Conservation (phyloP, 495 filamentous ascomycete genomes). For the Umbilicaria muhlenbergii region DNA sequence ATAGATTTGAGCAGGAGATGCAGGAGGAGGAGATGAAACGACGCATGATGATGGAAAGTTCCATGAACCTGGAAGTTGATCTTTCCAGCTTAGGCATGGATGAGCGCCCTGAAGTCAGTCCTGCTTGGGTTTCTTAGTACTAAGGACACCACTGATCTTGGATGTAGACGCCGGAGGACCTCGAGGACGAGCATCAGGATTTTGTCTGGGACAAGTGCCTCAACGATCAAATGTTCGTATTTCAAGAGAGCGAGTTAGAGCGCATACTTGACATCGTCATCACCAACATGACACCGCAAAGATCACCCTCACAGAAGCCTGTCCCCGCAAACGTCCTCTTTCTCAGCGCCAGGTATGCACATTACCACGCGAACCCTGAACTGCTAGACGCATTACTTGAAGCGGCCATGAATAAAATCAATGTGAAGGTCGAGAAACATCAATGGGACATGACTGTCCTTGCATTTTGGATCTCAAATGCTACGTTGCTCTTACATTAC, state of each 20-base stretch:
- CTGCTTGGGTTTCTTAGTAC: background rate
- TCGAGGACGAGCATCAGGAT: slow-evolving; percentile 80
- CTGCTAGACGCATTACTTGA: slow-evolving; percentile 65
- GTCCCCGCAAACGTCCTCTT: slow-evolving; percentile 96
- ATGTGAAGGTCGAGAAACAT: slow-evolving; percentile 79
- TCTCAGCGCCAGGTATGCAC: slow-evolving; percentile 85
- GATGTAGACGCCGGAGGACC: slow-evolving; percentile 44
- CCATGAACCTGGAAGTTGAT: slow-evolving; percentile 92
- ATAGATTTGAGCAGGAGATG: slow-evolving; percentile 91
- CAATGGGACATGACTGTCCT: slow-evolving; percentile 99
- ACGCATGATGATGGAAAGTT: slow-evolving; percentile 99
- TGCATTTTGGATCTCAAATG: slow-evolving; percentile 98
- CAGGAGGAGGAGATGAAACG: slow-evolving; percentile 91
- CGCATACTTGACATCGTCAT: slow-evolving; percentile 90
- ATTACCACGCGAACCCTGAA: slow-evolving; percentile 85
- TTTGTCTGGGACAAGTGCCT: slow-evolving; percentile 96
- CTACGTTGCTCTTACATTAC: slow-evolving; percentile 86
- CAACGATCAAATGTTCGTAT: slow-evolving; percentile 99
- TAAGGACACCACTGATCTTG: background rate
- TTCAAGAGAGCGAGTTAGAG: slow-evolving; percentile 84
- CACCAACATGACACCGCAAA: slow-evolving; percentile 93
- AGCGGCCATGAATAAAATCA: slow-evolving; percentile 90
- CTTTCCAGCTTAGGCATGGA: slow-evolving; percentile 91
- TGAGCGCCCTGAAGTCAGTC: slow-evolving; percentile 77
- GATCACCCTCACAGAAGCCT: slow-evolving; percentile 90